Evolutionary conservation across 2,329 filamentous ascomycete species (phyloP).

Genomic region (Curvularia hawaiiensis): DNA sequence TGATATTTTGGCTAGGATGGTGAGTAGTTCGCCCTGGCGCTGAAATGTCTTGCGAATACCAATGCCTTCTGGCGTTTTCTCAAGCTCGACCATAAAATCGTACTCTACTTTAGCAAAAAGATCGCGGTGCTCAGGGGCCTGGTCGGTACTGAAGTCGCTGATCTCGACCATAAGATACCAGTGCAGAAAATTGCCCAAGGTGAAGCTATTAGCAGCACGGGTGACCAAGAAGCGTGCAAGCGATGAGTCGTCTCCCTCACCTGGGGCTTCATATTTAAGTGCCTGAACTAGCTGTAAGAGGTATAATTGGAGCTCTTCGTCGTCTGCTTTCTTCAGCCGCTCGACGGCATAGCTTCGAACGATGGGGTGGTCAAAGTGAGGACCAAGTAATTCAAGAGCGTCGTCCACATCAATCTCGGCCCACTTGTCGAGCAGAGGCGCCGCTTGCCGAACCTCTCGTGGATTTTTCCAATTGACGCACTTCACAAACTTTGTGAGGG

Average conservation of each 20-base stretch:
- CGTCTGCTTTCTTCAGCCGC: conserved; percentile 86
- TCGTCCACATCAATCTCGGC: conserved; percentile 97
- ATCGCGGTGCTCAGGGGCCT: conserved; percentile 75
- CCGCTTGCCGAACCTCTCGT: conserved; percentile 84
- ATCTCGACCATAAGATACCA: conserved; percentile 99
- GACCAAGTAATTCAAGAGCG: conserved; percentile 89
- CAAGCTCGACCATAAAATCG: conserved; percentile 91
- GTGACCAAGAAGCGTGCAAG: conserved; percentile 88
- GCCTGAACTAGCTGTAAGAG: conserved; percentile 94
- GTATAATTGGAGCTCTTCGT: conserved; percentile 89
- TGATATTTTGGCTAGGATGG: conserved; percentile 85
- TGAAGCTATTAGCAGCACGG: conserved; percentile 84
- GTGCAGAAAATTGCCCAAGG: conserved; percentile 91
- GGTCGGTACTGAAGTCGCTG: conserved; percentile 78
- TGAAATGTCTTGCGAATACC: conserved; percentile 77
- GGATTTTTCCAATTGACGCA: conserved; percentile 93
- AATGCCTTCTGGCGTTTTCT: conserved; percentile 70
- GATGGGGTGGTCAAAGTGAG: conserved; percentile 84
- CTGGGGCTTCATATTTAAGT: conserved; percentile 69
- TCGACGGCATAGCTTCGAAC: conserved; percentile 95
- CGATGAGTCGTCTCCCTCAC: conserved; percentile 77
- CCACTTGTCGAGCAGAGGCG: conserved; percentile 90
- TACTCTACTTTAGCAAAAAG: conserved; percentile 94
- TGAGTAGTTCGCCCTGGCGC: conserved; percentile 87
- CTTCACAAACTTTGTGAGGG: conserved; percentile 96